These are phyloP conservation scores for Actinomortierella wolfii DNA, from an alignment of 371 early-diverging fungal species.

Conservation along the genomic window DNA sequence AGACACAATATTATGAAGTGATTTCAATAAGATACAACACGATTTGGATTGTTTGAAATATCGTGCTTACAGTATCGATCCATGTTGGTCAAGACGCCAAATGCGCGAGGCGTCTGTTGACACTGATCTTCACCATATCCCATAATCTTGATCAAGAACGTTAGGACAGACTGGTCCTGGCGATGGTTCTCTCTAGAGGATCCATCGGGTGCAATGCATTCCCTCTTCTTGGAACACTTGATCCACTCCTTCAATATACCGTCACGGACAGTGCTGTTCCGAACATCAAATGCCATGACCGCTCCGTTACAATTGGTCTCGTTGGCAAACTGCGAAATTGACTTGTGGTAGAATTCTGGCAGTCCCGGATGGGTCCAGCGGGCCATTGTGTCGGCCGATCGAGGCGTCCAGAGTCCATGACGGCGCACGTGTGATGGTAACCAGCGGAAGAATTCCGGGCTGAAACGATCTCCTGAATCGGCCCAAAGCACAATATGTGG, in stretches of 20 bases:
- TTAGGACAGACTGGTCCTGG: conserved; percentile 59
- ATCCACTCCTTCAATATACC: conserved; percentile 52
- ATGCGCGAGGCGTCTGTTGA: conserved; percentile 11
- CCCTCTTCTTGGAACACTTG: conserved; percentile 45
- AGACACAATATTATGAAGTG: not conserved
- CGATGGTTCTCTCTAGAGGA: conserved; percentile 56
- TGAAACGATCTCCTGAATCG: conserved; percentile 54
- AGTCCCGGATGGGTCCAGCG: conserved; percentile 54
- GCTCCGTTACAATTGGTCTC: conserved; percentile 57
- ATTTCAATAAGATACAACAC: conserved; percentile 9
- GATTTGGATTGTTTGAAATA: conserved; percentile 14
- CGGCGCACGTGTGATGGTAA: conserved; percentile 44
- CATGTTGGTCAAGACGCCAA: conserved; percentile 25
- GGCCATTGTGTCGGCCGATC: conserved; percentile 48
- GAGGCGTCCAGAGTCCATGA: conserved; percentile 53
- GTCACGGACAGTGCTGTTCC: conserved; percentile 36
- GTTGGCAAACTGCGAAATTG: conserved; percentile 13
- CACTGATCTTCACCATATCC: conserved; percentile 13
- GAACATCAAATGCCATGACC: conserved; percentile 52
- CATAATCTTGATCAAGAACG: conserved; percentile 46
- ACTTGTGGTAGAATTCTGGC: conserved; percentile 44
- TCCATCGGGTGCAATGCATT: conserved; percentile 56
- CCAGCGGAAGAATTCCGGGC: conserved; percentile 47
- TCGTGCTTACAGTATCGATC: conserved; percentile 27
- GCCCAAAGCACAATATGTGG: conserved; percentile 50